Conservation (phyloP, 2,329 filamentous ascomycete genomes). For the Botrytis galanthina region DNA sequence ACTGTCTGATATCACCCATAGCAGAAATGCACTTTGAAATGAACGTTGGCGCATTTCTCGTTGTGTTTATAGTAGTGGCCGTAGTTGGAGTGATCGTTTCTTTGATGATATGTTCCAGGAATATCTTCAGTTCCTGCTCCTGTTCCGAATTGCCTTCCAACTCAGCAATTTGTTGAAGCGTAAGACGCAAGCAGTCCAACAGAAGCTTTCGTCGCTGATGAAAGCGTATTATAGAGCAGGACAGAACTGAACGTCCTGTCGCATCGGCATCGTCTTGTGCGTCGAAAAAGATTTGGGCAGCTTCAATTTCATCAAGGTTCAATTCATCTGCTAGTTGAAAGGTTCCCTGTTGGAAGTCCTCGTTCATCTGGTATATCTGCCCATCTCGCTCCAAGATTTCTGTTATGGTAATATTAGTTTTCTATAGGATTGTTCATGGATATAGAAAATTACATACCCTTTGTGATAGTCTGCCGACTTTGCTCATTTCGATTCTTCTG, state of each 20-base stretch:
- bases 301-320: slow-evolving; percentile 84
- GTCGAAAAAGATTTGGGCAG: slow-evolving; percentile 72
- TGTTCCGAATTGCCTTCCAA: slow-evolving; percentile 42
- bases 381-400: slow-evolving; percentile 74
- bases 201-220: slow-evolving; percentile 82
- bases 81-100: slow-evolving; percentile 36
- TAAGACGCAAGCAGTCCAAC: slow-evolving; percentile 77
- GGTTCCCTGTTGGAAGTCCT: slow-evolving; percentile 80
- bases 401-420: slow-evolving; percentile 40
- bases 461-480: slow-evolving; percentile 69
- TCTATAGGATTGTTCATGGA: background rate
- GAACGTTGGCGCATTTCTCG: slow-evolving; percentile 49
- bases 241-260: slow-evolving; percentile 69
- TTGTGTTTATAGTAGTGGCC: slow-evolving; percentile 40
- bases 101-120: slow-evolving; percentile 48
- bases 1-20: slow-evolving; percentile 74
- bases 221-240: slow-evolving; percentile 81
- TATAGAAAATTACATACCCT: slow-evolving; percentile 48
- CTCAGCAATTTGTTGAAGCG: slow-evolving; percentile 58
- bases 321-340: slow-evolving; percentile 83
- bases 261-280: slow-evolving; percentile 66
- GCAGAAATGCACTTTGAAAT: slow-evolving; percentile 71
- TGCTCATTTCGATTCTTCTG: slow-evolving; percentile 71
- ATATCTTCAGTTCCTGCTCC: slow-evolving; percentile 51
- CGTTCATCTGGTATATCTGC: slow-evolving; percentile 76